A percentile compares a stretch with the other conserved stretches of the same genome.
These are phyloP conservation scores for Dendrocalamus latiflorus DNA, from an alignment of 202 grass and related monocot species.

Conservation along the genomic window DNA sequence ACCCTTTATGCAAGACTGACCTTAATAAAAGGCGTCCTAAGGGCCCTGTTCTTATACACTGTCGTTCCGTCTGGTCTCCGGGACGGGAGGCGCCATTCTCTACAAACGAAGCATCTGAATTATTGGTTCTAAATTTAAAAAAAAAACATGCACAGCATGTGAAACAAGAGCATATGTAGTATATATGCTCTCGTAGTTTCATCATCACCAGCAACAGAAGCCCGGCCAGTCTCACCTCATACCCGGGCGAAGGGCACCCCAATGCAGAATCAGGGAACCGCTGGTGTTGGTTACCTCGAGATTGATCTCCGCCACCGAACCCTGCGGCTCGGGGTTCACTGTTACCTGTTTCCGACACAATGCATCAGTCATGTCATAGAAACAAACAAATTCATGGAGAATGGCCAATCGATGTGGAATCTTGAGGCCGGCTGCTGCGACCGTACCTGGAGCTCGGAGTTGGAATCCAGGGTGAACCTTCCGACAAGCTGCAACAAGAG, in stretches of 20 bases:
- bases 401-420: slow-evolving; percentile 8
- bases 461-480: slow-evolving; percentile 70
- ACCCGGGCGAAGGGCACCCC: slow-evolving; percentile 53
- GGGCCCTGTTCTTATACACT: slow-evolving; percentile 66
- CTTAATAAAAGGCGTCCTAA: slow-evolving; percentile 72
- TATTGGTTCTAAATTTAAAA: neutral
- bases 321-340: slow-evolving; percentile 37
- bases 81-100: slow-evolving; percentile 71
- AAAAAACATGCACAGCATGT: neutral
- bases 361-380: neutral
- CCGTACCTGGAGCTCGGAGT: slow-evolving; percentile 74
- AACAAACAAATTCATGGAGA: neutral
- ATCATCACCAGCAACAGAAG: neutral
- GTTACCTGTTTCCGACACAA: slow-evolving; percentile 47
- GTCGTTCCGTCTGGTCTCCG: slow-evolving; percentile 61
- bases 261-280: slow-evolving; percentile 71
- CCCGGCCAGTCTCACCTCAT: slow-evolving; percentile 34
- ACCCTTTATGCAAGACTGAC: slow-evolving; percentile 34
- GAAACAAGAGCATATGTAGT: neutral
- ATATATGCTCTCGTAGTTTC: neutral
- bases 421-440: neutral
- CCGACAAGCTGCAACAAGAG: slow-evolving; percentile 42
- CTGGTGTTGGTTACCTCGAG: slow-evolving; percentile 57
- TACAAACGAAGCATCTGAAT: slow-evolving; percentile 34
- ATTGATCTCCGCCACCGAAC: slow-evolving; percentile 36